Conservation (phyloP, 257 asterid genomes). For the Solanum dulcamara region DNA sequence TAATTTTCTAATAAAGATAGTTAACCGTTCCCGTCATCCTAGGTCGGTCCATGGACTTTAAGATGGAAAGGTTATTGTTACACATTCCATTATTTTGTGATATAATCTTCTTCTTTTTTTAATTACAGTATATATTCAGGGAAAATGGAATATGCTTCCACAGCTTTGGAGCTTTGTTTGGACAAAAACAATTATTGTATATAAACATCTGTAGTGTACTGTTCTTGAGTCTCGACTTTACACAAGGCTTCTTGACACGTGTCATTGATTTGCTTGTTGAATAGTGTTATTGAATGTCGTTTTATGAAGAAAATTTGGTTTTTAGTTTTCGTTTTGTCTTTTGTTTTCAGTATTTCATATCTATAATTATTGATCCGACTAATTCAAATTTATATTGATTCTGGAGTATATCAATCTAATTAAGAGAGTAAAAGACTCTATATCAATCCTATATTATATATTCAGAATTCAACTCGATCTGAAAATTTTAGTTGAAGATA, state of each 20-base stretch:
- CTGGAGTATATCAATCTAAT: rapidly evolving
- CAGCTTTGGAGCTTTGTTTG: not conserved
- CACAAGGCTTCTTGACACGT: not conserved
- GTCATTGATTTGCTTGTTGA: not conserved
- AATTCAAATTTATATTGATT: rapidly evolving
- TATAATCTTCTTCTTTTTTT: too few relatives aligned
- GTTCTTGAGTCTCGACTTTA: not conserved
- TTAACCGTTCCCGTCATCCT: too few relatives aligned
- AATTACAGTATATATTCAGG: not conserved
- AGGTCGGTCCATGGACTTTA: not conserved
- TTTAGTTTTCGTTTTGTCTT: not conserved
- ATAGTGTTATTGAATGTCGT: not conserved
- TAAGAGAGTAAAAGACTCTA: rapidly evolving
- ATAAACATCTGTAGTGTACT: not conserved
- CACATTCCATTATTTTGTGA: too few relatives aligned
- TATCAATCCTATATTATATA: not conserved
- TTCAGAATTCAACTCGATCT: rapidly evolving
- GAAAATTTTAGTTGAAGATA: not conserved
- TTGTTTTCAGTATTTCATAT: too few relatives aligned
- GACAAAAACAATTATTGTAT: not conserved
- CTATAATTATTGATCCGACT: rapidly evolving
- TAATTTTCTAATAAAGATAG: too few relatives aligned
- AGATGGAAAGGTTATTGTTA: not conserved
- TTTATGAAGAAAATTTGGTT: not conserved
- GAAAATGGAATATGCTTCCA: not conserved